Percentiles rank a stretch among this genome's conserved stretches.
Evolutionary conservation across 192 early-diverging fungal species (phyloP).

Genomic region (Rhizophagus clarus): DNA sequence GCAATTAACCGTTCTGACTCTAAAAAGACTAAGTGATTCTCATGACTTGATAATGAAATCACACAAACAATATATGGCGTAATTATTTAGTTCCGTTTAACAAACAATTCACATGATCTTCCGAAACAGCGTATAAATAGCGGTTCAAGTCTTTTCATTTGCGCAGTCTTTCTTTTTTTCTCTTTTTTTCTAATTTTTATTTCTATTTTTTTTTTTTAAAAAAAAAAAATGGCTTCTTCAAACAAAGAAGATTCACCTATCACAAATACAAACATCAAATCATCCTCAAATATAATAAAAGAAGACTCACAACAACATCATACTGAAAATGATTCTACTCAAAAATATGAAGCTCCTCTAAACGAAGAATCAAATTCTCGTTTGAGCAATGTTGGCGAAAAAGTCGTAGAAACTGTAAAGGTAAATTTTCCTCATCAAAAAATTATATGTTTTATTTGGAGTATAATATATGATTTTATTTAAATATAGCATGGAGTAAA

Average conservation of each 20-base stretch:
- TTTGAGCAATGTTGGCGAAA: neutral
- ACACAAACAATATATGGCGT: too few species aligned
- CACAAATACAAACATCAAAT: neutral
- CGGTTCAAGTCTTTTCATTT: too few species aligned
- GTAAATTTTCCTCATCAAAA: neutral
- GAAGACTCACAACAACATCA: neutral
- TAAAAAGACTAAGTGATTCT: too few species aligned
- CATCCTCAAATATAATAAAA: neutral
- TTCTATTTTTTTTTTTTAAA: too few species aligned
- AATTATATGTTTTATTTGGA: neutral
- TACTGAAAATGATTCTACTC: neutral
- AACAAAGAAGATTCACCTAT: neutral
- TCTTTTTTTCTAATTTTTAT: too few species aligned
- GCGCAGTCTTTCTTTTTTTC: too few species aligned
- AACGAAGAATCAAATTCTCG: neutral
- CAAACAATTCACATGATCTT: too few species aligned
- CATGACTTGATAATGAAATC: too few species aligned
- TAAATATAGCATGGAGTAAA: neutral
- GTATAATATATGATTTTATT: neutral
- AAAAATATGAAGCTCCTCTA: neutral
- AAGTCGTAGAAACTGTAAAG: neutral
- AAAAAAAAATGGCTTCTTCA: neutral
- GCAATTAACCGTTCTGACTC: too few species aligned
- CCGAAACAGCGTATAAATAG: too few species aligned
- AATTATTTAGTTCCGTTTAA: too few species aligned